phyloP scores from a whole-genome alignment of 163 green algal species.

The Chlamydomonas reinhardtii region DNA sequence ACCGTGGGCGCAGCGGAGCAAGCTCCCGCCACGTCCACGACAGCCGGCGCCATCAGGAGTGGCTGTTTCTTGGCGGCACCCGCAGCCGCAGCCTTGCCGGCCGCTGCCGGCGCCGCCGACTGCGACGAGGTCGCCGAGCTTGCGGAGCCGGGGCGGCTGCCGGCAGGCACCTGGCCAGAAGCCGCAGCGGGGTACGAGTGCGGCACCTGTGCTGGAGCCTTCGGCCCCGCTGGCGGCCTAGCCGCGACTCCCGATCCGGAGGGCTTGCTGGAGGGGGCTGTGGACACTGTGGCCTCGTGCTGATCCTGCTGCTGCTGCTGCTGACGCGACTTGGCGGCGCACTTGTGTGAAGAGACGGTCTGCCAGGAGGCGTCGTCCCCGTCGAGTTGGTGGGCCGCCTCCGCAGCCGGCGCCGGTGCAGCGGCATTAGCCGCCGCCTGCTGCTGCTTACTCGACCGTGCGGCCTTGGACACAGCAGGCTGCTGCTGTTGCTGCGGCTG shows the following conservation, averaged over 20 bases:
- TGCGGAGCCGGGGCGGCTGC: too few relatives aligned
- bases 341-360: slow-evolving; percentile 32
- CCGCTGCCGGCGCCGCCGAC: not conserved
- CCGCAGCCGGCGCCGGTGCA: not conserved
- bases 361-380: slow-evolving; percentile 13
- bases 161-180: too few relatives aligned
- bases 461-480: too few relatives aligned
- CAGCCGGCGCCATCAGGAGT: too few relatives aligned
- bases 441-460: too few relatives aligned
- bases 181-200: too few relatives aligned
- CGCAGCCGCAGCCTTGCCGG: not conserved
- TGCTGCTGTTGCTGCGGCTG: too few relatives aligned
- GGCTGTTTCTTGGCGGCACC: not conserved
- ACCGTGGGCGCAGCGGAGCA: too few relatives aligned
- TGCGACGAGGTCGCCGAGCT: not conserved
- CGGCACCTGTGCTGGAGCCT: too few relatives aligned
- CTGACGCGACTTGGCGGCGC: not conserved
- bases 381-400: not conserved
- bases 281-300: too few relatives aligned
- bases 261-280: not conserved
- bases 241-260: not conserved
- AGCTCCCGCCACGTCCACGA: too few relatives aligned
- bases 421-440: not conserved
- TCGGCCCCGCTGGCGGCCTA: too few relatives aligned
- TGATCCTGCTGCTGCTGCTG: not conserved